Conservation (phyloP, 495 filamentous ascomycete species). For the Penicillium arizonense region DNA sequence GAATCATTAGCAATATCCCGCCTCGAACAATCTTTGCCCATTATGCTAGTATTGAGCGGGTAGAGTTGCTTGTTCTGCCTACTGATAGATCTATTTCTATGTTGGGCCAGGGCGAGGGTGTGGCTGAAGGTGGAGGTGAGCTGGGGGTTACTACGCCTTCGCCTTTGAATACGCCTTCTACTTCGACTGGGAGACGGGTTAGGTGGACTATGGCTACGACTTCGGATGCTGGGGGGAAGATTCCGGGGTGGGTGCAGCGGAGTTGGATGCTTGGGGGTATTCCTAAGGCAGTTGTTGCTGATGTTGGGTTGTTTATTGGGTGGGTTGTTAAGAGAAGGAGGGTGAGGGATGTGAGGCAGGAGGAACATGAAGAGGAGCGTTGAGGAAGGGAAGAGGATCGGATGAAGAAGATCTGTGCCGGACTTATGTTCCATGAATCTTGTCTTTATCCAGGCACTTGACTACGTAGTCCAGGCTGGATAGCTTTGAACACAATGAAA, state of each 20-base stretch:
- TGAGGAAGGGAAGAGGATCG: neutral
- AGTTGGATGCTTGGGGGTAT: conserved; percentile 55
- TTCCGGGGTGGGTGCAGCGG: conserved; percentile 66
- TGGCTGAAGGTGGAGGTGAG: neutral
- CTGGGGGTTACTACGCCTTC: neutral
- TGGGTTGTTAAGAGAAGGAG: conserved; percentile 48
- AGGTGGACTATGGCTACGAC: conserved; percentile 71
- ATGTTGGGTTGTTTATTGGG: conserved; percentile 65
- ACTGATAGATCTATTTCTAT: too few species aligned
- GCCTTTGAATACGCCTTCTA: neutral
- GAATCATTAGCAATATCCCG: conserved; percentile 25
- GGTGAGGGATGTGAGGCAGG: neutral
- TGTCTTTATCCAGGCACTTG: too few species aligned
- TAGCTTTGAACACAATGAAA: too few species aligned
- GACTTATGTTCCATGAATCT: too few species aligned
- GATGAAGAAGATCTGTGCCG: too few species aligned
- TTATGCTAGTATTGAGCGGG: conserved; percentile 63
- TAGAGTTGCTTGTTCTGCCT: conserved; percentile 30
- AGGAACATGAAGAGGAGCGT: conserved; percentile 16
- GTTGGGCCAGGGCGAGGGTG: too few species aligned
- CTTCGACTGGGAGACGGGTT: conserved; percentile 29
- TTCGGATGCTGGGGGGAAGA: conserved; percentile 63
- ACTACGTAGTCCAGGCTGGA: too few species aligned
- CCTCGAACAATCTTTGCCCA: conserved; percentile 48
- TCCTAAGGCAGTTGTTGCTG: conserved; percentile 63